Evolutionary conservation across 2,329 filamentous ascomycete species (phyloP), one percentile per base, ranked within the genome.

Genomic region (Aspergillus awamori): DNA sequence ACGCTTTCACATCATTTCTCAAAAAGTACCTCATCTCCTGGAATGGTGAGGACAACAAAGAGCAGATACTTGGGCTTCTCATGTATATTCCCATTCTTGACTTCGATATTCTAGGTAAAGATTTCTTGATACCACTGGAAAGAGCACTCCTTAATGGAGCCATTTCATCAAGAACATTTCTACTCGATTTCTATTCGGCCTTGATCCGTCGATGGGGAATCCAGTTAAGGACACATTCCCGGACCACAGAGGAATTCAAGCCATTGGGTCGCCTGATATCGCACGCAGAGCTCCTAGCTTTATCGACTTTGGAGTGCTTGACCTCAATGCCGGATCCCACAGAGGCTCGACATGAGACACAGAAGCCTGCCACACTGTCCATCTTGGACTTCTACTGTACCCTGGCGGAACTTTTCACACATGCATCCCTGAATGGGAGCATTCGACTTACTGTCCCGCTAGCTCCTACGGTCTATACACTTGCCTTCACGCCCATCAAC

Each of bases 381-480:
- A 78, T 83, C 20, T 80, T 93, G 15, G 82, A 91, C 36, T 86
- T 88, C 71, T 93, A 94, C 76, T 91, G 90, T 74, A 79, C 84
- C 57, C 81, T 86, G 5, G 83, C 86, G 4, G 77, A 80, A 20
- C 76, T 90, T 22, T 83, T 87, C 60, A 82, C 83, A 2, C 78
- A 87, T 47, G 77, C 77, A 47, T 67, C 75, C 1, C 75, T 86
- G 8, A 82, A 85, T 53, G 76, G 78, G 8, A 80, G 82, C 61
- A 81, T 92, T 43, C 86, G 87, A 24, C 86, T 94, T 65, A 83
- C 86, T 59, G 84, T 93, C 20, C 92, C 91, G 0, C 83, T 88
- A 0, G 82, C 87, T 1, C 79, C 84, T 3, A 82, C 92, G 8
- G 81, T 93, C 22, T 95, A 95, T 76, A 83, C 83, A 8, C 80